phyloP scores from a whole-genome alignment of 2,329 filamentous ascomycete species.

The Plectosphaerella plurivora region DNA sequence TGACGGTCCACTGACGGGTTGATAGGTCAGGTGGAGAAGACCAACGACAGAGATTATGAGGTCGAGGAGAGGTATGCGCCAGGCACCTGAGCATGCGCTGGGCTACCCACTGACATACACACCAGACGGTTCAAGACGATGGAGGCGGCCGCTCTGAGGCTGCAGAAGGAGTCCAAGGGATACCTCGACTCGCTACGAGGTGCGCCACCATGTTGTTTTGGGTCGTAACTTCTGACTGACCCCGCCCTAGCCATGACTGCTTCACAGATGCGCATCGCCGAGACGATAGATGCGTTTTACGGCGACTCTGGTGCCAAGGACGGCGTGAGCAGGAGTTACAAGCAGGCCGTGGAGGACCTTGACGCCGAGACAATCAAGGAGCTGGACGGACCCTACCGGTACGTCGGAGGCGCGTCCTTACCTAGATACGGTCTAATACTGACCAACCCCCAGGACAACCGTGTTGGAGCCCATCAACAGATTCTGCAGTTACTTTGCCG shows the following conservation, averaged over 20 bases:
- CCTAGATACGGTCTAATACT: conserved; percentile 1
- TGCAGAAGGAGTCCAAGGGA: conserved; percentile 97
- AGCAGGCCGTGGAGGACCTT: conserved; percentile 95
- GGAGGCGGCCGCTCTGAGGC: conserved; percentile 85
- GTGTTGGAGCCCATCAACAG: conserved; percentile 93
- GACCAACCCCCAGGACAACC: conserved; percentile 57
- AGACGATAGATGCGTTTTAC: conserved; percentile 99
- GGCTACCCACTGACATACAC: conserved; percentile 11
- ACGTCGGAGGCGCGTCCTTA: conserved; percentile 13
- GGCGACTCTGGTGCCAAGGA: conserved; percentile 92
- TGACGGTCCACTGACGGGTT: conserved; percentile 3
- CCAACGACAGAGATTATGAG: conserved; percentile 97
- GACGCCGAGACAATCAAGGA: conserved; percentile 99
- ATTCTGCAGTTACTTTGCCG: conserved; percentile 97
- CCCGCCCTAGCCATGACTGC: conserved; percentile 79
- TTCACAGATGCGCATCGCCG: conserved; percentile 97
- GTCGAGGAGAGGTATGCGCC: conserved; percentile 76
- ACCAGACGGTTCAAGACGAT: conserved; percentile 89
- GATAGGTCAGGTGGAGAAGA: conserved; percentile 91
- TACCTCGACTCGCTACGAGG: conserved; percentile 94
- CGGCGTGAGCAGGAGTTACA: conserved; percentile 94
- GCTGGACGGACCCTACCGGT: conserved; percentile 90
- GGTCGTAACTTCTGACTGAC: conserved; percentile 1
- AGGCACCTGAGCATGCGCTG: neutral
- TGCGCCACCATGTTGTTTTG: conserved; percentile 25